Base-by-base conservation (phyloP, 2,329 filamentous ascomycete genomes). In the Microsporum audouinii region DNA sequence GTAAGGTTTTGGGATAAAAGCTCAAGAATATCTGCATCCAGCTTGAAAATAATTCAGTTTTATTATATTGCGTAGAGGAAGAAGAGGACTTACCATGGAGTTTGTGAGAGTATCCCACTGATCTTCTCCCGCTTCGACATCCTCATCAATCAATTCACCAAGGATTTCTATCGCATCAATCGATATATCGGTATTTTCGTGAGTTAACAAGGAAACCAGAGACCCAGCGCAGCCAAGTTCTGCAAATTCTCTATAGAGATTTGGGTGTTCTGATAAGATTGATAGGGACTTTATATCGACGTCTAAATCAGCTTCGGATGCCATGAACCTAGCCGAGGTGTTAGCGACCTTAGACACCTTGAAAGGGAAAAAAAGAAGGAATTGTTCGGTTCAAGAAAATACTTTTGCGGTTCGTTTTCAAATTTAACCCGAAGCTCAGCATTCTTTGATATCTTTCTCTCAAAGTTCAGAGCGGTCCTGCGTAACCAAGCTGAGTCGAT, bases 171-270 rank as follows among this genome's bases (percentile, higher is more conserved):
- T 86, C 0, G 88, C 89, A 65, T 88, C 89, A 68, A 97, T 95
- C 8, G 94, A 91, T 65, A 99, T 95, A 70, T 99, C 94, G 0
- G 91, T 92, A 72, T 99, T 99, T 68, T 99, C 94, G 72, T 99
- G 94, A 14, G 92, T 87, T 57, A 99, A 78, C 59, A 99, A 75
- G 1, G 86, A 84, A 1, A 95, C 89, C 58, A 99, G 75, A 60
- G 87, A 91, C 3, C 76, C 82, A 0, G 85, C 84, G 62, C 85
- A 88, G 23, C 88, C 88, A 58, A 91, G 78, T 66, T 84, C 86
- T 36, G 87, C 85, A 69, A 96, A 91, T 63, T 95, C 89, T 10
- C 78, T 78, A 72, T 94, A 96, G 23, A 96, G 80, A 63, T 88
- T 86, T 2, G 91, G 82, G 70, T 97, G 89, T 68, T 99, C 91